Evolutionary conservation across 176 grass and related monocot genomes (phyloP), one percentile per base, ranked within the genome.

Genomic region (Alloteropsis semialata): DNA sequence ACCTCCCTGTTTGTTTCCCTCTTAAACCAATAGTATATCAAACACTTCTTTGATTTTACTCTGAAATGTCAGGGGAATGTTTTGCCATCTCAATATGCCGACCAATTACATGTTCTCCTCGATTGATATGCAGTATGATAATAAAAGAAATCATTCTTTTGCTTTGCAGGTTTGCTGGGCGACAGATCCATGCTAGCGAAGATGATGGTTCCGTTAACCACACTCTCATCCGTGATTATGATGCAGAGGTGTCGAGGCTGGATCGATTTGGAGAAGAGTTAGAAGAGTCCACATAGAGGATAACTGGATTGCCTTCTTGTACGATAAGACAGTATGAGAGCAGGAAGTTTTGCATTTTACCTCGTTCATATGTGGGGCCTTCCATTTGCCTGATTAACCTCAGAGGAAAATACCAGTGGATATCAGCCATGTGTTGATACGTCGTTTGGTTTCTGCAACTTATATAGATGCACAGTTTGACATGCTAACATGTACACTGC

Each of bases 401-500:
- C 16, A 33, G 12, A 65, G 29, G 14, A 72, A 27, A 1, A n/a
- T 29, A n/a, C n/a, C n/a, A n/a, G n/a, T 30, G 10, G 58, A 5
- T 74, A 38, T 18, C 42, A 62, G n/a, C n/a, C 1, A 34, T 17
- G 22, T 46, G 16, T 17, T 29, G n/a, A 46, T 22, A 58, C 2
- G 16, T 39, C 55, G 21, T 48, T 68, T 45, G n/a, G 18, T 24
- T 41, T 29, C 7, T 75, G 69, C 84, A 84, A 55, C 67, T 17
- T 59, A 39, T 16, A 39, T 38, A 60, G 24, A 50, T 48, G 65
- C 41, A 21, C 18, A 43, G 28, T 70, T 77, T 51, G 9, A 33
- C 63, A 41, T 76, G 12, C 50, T 81, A 81, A 87, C 61, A 41
- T 83, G 45, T 54, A 22, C n/a, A n/a, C n/a, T n/a, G n/a, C n/a